A percentile compares a stretch with the other conserved stretches of the same genome.
These are phyloP conservation scores for Vitis hybrid DNA, from an alignment of 177 flowering plant genomes.

Conservation along the genomic window DNA sequence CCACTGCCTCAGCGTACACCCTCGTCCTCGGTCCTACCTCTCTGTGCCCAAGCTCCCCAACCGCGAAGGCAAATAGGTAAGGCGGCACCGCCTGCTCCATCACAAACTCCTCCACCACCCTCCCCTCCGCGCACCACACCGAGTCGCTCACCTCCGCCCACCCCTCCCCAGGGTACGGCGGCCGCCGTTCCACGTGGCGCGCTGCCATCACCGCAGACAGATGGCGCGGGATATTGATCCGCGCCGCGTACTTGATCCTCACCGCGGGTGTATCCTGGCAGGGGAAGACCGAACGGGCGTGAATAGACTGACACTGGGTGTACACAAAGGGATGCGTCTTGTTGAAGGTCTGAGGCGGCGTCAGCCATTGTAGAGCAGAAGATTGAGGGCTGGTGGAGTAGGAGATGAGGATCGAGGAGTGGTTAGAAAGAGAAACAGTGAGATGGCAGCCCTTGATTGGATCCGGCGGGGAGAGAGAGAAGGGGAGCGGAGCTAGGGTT, in stretches of 20 bases:
- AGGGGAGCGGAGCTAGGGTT: constrained; percentile 58
- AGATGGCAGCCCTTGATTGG: constrained; percentile 64
- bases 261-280: constrained; percentile 98
- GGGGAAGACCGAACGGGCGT: constrained; percentile 87
- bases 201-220: constrained; percentile 87
- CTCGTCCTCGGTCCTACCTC: constrained; percentile 91
- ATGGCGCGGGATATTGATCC: constrained; percentile 60
- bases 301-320: constrained; percentile 93
- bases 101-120: constrained; percentile 85
- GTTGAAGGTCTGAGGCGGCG: constrained; percentile 70
- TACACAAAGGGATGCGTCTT: constrained; percentile 70
- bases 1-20: constrained; percentile 70
- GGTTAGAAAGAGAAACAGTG: constrained; percentile 49
- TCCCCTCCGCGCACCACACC: constrained; percentile 69
- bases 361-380: constrained; percentile 94
- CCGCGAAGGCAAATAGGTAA: constrained; percentile 89
- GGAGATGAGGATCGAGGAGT: constrained; percentile 46
- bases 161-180: constrained; percentile 49
- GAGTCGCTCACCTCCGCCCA: constrained; percentile 34
- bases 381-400: constrained; percentile 57
- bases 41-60: constrained; percentile 67
- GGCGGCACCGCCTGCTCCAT: constrained; percentile 96
- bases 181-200: constrained; percentile 55
- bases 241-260: constrained; percentile 56
- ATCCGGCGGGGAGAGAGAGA: constrained; percentile 51